These are phyloP conservation scores for Hawksworthiomyces lignivorus DNA, from an alignment of 2,329 filamentous ascomycete species.

Conservation along the genomic window DNA sequence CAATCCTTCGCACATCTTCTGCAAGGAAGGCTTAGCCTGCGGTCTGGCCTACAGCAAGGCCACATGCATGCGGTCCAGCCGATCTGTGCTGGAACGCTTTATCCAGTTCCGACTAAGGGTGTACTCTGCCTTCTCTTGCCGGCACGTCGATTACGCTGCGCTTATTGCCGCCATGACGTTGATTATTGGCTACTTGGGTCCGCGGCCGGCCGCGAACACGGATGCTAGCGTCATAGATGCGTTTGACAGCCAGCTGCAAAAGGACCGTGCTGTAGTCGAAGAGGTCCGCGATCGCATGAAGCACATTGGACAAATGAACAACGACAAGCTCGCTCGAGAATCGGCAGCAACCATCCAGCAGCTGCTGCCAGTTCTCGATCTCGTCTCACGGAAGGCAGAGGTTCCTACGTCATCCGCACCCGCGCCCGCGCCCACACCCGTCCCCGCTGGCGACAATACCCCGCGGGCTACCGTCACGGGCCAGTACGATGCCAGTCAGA, in stretches of 20 bases:
- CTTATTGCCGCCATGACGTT: constrained; percentile 44
- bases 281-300: constrained; percentile 29
- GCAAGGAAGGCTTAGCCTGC: not conserved
- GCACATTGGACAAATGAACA: constrained; percentile 29
- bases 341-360: constrained; percentile 35
- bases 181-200: constrained; percentile 41
- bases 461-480: too few species aligned
- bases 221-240: constrained; percentile 5
- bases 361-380: constrained; percentile 34
- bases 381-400: constrained; percentile 10
- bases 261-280: constrained; percentile 31
- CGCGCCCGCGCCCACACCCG: not conserved
- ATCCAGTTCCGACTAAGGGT: constrained; percentile 35
- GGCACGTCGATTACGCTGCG: constrained; percentile 44
- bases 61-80: constrained; percentile 41
- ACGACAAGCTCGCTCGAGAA: constrained; percentile 34
- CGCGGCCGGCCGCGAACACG: constrained; percentile 4
- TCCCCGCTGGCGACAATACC: not conserved
- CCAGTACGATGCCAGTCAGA: too few species aligned
- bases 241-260: constrained; percentile 20
- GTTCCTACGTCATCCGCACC: not conserved
- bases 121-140: constrained; percentile 32
- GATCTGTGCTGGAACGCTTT: constrained; percentile 42
- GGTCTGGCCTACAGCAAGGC: constrained; percentile 39
- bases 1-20: too few species aligned